Evolutionary conservation across 768 basidiomycete species (phyloP).

Genomic region (Serpula lacrymans): DNA sequence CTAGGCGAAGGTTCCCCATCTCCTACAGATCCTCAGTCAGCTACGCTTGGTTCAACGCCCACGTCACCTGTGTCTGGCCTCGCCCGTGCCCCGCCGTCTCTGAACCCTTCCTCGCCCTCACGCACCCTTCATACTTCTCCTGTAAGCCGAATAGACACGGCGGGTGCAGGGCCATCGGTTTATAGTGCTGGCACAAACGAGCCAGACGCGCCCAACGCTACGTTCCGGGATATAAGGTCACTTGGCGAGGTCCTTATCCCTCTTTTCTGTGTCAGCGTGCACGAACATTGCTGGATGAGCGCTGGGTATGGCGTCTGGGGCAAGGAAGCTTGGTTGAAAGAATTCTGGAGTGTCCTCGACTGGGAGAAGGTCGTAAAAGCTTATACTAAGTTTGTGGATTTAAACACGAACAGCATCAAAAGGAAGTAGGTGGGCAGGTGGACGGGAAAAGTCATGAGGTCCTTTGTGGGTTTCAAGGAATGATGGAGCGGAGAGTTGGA

Average conservation of each 20-base stretch:
- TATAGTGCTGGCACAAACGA: constrained; percentile 19
- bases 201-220: constrained; percentile 14
- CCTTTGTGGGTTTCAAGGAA: not conserved
- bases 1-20: constrained; percentile 27
- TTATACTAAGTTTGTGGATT: constrained; percentile 30
- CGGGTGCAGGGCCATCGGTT: constrained; percentile 19
- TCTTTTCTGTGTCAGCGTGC: constrained; percentile 71
- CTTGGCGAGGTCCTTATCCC: constrained; percentile 65
- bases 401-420: too few species aligned
- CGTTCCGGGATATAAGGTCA: constrained; percentile 19
- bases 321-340: constrained; percentile 78
- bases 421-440: too few species aligned
- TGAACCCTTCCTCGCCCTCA: constrained; percentile 25
- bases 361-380: constrained; percentile 57
- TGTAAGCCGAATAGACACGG: constrained; percentile 7
- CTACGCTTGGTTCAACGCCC: constrained; percentile 26
- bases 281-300: constrained; percentile 85
- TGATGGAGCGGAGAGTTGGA: constrained; percentile 1
- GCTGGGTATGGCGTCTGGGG: constrained; percentile 90
- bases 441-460: too few species aligned
- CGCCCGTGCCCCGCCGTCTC: constrained; percentile 24
- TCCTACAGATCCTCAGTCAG: constrained; percentile 18
- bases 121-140: constrained; percentile 27
- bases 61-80: constrained; percentile 45
- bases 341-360: constrained; percentile 81